Evolutionary conservation across 306 rosid species (phyloP), one percentile per base, ranked within the genome.

Genomic region (Quercus alba): DNA sequence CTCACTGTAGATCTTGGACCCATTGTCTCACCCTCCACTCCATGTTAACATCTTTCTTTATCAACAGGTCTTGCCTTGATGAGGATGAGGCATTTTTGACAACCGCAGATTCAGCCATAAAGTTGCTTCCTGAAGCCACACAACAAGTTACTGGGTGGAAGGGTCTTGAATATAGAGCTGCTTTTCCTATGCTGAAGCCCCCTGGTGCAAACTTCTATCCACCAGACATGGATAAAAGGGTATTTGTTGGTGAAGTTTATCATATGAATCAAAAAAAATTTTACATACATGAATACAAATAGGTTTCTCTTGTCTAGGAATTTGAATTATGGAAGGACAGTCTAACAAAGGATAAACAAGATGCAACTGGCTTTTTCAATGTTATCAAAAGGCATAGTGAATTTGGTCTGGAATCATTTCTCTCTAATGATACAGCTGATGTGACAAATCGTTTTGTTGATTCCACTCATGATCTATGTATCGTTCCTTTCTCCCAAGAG

Each of bases 201-300:
- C 91, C 91, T 6, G 93, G 98, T 72, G 99, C 96, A 82, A 93
- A 95, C 84, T 95, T 95, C 87, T 95, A 95, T 77, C 99, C 99
- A 28, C 91, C 97, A 6, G 99, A 95, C 83, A 91, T 95, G 98
- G 94, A 95, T 84, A 95, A 90, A 90, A 82, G 3, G 97, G 99
- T 95, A 93, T 41, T 59, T 56, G 23, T 21, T 61, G 49, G 28
- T 72, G 70, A 55, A 80, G 63, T 58, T 76, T 19, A 59, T 80
- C 54, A 62, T 73, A 35, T 85, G 78, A 18, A 44, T 62, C 1
- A 15, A 54, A 78, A 62, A 33, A 56, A 31, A 13, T 56, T 74
- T 84, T 76, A 61, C 59, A 61, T 75, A 55, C 73, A 62, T 78
- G 67, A 56, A 51, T 74, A 76, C 74, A 74, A 31, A 28, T 59